Percentiles rank a stretch among this genome's conserved stretches.
Conservation (phyloP, 169 alveolate species). For the Eimeria tenella region DNA sequence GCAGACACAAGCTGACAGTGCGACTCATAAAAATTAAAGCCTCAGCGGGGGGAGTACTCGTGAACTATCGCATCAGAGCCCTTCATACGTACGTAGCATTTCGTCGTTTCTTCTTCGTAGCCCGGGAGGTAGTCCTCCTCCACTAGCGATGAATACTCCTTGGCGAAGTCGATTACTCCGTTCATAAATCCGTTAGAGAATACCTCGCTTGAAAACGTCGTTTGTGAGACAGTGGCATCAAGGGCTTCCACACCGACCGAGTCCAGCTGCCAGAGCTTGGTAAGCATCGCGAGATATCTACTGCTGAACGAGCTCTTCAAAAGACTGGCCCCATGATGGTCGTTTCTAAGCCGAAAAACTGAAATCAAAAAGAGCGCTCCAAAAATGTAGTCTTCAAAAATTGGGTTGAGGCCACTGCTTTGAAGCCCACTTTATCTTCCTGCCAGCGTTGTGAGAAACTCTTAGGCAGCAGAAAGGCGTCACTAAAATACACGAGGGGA, state of each 20-base stretch:
- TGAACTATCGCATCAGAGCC: background rate
- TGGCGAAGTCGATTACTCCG: constrained; percentile 55
- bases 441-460: no score
- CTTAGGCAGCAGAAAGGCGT: no score
- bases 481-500: background rate
- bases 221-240: background rate
- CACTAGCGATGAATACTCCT: constrained; percentile 33
- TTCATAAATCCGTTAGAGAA: constrained; percentile 50
- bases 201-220: constrained; percentile 55
- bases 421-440: no score
- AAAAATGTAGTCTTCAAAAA: no score
- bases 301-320: constrained; percentile 30
- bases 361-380: background rate
- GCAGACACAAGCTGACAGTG: no score
- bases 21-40: no score
- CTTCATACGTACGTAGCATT: constrained; percentile 57
- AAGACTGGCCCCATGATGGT: constrained; percentile 18
- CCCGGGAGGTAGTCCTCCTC: constrained; percentile 50
- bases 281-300: constrained; percentile 31
- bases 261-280: constrained; percentile 68
- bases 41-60: background rate
- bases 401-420: no score
- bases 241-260: constrained; percentile 17
- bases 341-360: constrained; percentile 49
- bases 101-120: constrained; percentile 42